phyloP scores from a whole-genome alignment of 495 filamentous ascomycete genomes.

The Hypoxylon perforatum region DNA sequence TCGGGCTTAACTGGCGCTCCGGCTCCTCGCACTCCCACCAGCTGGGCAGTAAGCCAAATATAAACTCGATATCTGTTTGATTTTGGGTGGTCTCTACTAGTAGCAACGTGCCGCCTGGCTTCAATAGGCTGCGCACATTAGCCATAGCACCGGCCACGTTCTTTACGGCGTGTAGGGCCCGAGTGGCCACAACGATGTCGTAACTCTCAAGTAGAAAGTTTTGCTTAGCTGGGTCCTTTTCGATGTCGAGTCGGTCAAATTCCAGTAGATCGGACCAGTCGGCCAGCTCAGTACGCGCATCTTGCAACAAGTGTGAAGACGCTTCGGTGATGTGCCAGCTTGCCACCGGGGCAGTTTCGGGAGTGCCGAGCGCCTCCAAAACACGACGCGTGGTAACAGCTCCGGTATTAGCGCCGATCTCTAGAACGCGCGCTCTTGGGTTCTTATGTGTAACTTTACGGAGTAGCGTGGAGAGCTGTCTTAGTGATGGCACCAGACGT shows the following conservation, averaged over 20 bases:
- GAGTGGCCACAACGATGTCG: slow-evolving; percentile 62
- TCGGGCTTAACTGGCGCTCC: slow-evolving; percentile 52
- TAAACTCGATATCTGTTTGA: slow-evolving; percentile 42
- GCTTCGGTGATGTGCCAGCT: slow-evolving; percentile 63
- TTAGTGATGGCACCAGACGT: slow-evolving; percentile 21
- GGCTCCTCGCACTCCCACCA: slow-evolving; percentile 59
- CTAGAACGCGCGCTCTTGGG: slow-evolving; percentile 53
- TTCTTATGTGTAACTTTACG: slow-evolving; percentile 52
- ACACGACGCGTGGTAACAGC: background rate
- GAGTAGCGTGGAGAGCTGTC: slow-evolving; percentile 43
- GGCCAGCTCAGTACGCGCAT: slow-evolving; percentile 56
- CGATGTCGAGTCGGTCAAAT: slow-evolving; percentile 59
- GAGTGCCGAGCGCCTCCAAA: background rate
- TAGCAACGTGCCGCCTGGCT: slow-evolving; percentile 53
- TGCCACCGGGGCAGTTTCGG: background rate
- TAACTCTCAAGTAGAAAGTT: slow-evolving; percentile 57
- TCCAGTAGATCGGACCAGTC: slow-evolving; percentile 46
- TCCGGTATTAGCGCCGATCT: slow-evolving; percentile 50
- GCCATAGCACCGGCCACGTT: slow-evolving; percentile 55
- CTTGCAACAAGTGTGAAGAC: slow-evolving; percentile 60
- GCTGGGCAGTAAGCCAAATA: slow-evolving; percentile 52
- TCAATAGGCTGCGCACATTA: slow-evolving; percentile 54
- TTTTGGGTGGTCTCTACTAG: slow-evolving; percentile 51
- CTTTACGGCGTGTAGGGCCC: slow-evolving; percentile 63
- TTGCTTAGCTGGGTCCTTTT: slow-evolving; percentile 54